phyloP scores from a whole-genome alignment of 176 grass and related monocot species.

The Dendrocalamus sinicus region DNA sequence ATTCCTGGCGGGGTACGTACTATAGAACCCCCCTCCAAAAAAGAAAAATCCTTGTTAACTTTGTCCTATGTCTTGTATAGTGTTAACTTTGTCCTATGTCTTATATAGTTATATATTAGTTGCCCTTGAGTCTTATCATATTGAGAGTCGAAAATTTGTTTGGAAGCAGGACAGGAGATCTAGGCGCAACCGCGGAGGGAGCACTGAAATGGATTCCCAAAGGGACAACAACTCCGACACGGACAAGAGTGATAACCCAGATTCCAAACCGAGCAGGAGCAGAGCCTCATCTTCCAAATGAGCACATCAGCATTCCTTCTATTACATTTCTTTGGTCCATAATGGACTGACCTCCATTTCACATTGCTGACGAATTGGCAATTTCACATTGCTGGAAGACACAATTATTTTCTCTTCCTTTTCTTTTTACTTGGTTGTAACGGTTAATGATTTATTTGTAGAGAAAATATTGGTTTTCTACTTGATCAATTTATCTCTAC shows the following conservation, averaged over 20 bases:
- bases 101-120: neutral
- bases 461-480: constrained; percentile 50
- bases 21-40: neutral
- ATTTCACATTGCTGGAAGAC: constrained; percentile 23
- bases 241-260: constrained; percentile 77
- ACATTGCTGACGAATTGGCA: constrained; percentile 53
- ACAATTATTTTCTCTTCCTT: constrained; percentile 14
- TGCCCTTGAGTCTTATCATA: neutral
- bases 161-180: constrained; percentile 68
- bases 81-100: neutral
- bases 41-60: neutral
- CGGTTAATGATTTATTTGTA: constrained; percentile 59
- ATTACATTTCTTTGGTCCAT: constrained; percentile 34
- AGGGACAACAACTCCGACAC: constrained; percentile 82
- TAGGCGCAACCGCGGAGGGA: constrained; percentile 57
- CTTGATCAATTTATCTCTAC: constrained; percentile 41
- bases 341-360: constrained; percentile 4
- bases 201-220: constrained; percentile 69
- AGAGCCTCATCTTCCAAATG: constrained; percentile 59
- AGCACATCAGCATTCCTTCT: constrained; percentile 11
- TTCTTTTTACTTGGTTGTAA: constrained; percentile 38
- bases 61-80: neutral
- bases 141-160: constrained; percentile 22
- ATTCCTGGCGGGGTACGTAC: constrained; percentile 76
- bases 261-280: constrained; percentile 65